These are phyloP conservation scores for Saturnispora silvae DNA, from an alignment of 805 yeast species.

Conservation along the genomic window DNA sequence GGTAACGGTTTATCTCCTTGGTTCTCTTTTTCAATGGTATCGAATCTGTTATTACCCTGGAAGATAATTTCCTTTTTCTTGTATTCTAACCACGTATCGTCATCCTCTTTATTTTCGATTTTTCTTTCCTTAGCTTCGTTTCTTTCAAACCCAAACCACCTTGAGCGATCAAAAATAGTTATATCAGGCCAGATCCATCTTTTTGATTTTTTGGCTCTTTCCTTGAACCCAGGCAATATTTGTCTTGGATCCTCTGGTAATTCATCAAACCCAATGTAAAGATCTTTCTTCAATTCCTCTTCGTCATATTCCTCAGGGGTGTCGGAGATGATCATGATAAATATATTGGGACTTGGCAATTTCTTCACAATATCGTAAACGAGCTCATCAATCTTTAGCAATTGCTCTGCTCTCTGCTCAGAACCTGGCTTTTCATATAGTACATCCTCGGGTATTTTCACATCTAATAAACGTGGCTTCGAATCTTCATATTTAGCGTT, in stretches of 20 bases:
- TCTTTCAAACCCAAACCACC: slow-evolving; percentile 44
- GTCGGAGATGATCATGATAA: slow-evolving; percentile 47
- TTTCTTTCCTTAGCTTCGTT: slow-evolving; percentile 30
- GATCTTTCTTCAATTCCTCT: slow-evolving; percentile 11
- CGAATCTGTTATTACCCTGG: slow-evolving; percentile 9
- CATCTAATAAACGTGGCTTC: slow-evolving; percentile 47
- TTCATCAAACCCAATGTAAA: slow-evolving; percentile 17
- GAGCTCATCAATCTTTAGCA: slow-evolving; percentile 23
- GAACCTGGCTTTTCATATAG: slow-evolving; percentile 35
- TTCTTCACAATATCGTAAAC: slow-evolving; percentile 49
- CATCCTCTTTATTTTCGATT: slow-evolving; percentile 11
- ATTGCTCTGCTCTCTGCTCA: slow-evolving; percentile 23
- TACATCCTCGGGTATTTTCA: slow-evolving; percentile 38
- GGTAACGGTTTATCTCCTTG: background rate
- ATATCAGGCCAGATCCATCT: slow-evolving; percentile 44
- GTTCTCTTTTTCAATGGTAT: slow-evolving; percentile 23
- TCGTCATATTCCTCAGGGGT: slow-evolving; percentile 18
- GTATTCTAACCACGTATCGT: slow-evolving; percentile 24
- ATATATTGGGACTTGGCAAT: slow-evolving; percentile 63
- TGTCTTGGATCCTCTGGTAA: slow-evolving; percentile 25
- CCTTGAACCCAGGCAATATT: slow-evolving; percentile 24
- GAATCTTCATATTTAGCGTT: slow-evolving; percentile 52
- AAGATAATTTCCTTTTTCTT: slow-evolving; percentile 16
- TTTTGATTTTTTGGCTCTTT: slow-evolving; percentile 21
- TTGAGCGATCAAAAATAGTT: slow-evolving; percentile 36